Conservation (phyloP, 352 stramenopile genomes). For the Halophytophthora batemanensis region DNA sequence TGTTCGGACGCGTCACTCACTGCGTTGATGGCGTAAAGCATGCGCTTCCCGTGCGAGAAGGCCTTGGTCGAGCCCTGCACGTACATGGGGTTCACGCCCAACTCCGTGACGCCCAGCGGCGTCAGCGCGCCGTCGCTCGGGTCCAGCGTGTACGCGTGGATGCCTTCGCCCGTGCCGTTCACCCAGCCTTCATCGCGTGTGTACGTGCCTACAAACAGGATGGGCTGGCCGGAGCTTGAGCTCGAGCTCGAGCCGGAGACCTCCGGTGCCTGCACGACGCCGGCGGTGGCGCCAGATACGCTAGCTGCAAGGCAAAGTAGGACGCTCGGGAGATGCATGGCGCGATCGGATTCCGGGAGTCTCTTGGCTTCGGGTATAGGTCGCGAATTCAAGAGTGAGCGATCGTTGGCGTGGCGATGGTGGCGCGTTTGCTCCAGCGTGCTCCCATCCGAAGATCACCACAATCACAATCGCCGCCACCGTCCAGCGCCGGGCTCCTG, state of each 20-base stretch:
- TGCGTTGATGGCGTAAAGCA: slow-evolving; percentile 62
- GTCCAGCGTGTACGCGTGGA: slow-evolving; percentile 58
- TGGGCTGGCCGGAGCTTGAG: slow-evolving; percentile 8
- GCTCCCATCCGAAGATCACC: too few species aligned
- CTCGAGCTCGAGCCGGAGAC: background rate
- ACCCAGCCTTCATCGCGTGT: slow-evolving; percentile 67
- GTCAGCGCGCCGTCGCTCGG: slow-evolving; percentile 38
- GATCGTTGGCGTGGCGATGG: background rate
- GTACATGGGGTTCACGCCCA: slow-evolving; percentile 78
- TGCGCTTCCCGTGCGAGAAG: slow-evolving; percentile 22
- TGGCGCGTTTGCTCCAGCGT: too few species aligned
- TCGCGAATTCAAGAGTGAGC: slow-evolving; percentile 12
- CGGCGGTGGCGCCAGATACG: slow-evolving; percentile 11
- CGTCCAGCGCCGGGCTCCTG: too few species aligned
- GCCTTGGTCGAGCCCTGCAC: slow-evolving; percentile 32
- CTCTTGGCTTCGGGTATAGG: background rate
- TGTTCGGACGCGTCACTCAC: slow-evolving; percentile 29
- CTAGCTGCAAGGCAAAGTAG: slow-evolving; percentile 17
- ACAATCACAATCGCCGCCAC: too few species aligned
- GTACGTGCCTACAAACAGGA: slow-evolving; percentile 59
- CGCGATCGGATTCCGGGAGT: slow-evolving; percentile 1
- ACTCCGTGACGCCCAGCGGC: slow-evolving; percentile 28
- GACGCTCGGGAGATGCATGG: slow-evolving; percentile 24
- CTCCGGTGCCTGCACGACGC: background rate
- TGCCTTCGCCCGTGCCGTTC: slow-evolving; percentile 60